Conservation (phyloP, 116 monocot genomes). For the Trichopus zeylanicus region DNA sequence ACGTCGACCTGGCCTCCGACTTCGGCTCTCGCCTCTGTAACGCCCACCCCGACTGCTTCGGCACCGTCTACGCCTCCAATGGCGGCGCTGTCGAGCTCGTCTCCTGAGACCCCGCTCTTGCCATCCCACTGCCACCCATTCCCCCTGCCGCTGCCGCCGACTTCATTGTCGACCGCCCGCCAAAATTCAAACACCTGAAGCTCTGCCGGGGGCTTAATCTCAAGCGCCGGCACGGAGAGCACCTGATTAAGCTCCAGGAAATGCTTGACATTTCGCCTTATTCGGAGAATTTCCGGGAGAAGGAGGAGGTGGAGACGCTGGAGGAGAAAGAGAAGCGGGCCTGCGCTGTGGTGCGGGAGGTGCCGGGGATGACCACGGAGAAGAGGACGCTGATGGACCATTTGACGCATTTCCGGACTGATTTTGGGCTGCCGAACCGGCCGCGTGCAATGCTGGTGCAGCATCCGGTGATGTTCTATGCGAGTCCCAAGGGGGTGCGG, state of each 20-base stretch:
- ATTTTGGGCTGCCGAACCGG: constrained; percentile 74
- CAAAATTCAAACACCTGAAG: constrained; percentile 50
- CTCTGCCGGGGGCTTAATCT: constrained; percentile 66
- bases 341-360: constrained; percentile 80
- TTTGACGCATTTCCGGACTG: constrained; percentile 81
- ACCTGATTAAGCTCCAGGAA: constrained; percentile 48
- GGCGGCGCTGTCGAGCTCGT: constrained; percentile 68
- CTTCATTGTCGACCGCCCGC: constrained; percentile 45
- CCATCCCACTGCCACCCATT: constrained; percentile 20
- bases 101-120: constrained; percentile 16
- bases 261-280: constrained; percentile 56
- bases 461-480: constrained; percentile 96
- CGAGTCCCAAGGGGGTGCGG: constrained; percentile 78
- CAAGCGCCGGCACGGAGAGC: constrained; percentile 59
- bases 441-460: constrained; percentile 66
- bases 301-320: constrained; percentile 34
- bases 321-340: constrained; percentile 68
- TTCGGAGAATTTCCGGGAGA: neutral
- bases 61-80: constrained; percentile 49
- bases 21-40: constrained; percentile 63
- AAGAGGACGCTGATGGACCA: constrained; percentile 86
- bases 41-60: constrained; percentile 48
- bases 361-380: constrained; percentile 81
- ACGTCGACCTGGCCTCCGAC: constrained; percentile 63
- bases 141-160: neutral